A percentile compares a stretch with the other conserved stretches of the same genome.
Evolutionary conservation across 192 early-diverging fungal species (phyloP).

Genomic region (Entomortierella parvispora): DNA sequence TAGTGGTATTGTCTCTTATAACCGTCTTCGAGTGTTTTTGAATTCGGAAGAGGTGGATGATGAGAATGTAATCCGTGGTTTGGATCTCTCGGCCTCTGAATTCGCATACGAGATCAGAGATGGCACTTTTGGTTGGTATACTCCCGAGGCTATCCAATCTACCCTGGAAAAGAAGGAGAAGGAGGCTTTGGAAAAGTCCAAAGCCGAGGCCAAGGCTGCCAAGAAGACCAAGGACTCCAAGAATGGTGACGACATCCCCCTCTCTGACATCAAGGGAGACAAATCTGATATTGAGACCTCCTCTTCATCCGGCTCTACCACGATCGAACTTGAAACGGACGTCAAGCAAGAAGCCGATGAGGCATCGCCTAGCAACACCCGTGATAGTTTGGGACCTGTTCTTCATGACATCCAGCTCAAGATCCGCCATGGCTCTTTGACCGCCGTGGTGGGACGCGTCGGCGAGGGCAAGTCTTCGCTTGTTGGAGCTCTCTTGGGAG

Average conservation of each 20-base stretch:
- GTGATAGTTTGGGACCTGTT: constrained; percentile 10
- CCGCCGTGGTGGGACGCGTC: constrained; percentile 56
- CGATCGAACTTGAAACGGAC: too few relatives aligned
- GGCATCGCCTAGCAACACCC: neutral
- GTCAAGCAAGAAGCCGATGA: neutral
- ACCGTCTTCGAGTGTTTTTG: constrained; percentile 74
- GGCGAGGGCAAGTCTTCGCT: constrained; percentile 61
- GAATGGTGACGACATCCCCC: neutral
- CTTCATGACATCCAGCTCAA: constrained; percentile 47
- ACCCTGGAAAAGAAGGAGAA: constrained; percentile 20
- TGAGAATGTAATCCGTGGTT: constrained; percentile 60
- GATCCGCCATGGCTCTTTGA: constrained; percentile 45
- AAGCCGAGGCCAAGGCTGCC: constrained; percentile 5
- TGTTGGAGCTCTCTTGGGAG: constrained; percentile 52
- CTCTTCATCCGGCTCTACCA: too few relatives aligned
- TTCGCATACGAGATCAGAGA: constrained; percentile 26
- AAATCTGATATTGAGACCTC: neutral
- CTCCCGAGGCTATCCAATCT: constrained; percentile 30
- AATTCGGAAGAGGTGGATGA: constrained; percentile 77
- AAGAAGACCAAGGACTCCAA: neutral
- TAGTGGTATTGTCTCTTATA: constrained; percentile 73
- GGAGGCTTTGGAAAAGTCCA: constrained; percentile 18
- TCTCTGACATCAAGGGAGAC: neutral
- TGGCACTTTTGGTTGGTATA: constrained; percentile 48
- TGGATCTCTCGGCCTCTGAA: constrained; percentile 1